Conservation (phyloP, 73 alveolate genomes). For the Paramecium pentaurelia region DNA sequence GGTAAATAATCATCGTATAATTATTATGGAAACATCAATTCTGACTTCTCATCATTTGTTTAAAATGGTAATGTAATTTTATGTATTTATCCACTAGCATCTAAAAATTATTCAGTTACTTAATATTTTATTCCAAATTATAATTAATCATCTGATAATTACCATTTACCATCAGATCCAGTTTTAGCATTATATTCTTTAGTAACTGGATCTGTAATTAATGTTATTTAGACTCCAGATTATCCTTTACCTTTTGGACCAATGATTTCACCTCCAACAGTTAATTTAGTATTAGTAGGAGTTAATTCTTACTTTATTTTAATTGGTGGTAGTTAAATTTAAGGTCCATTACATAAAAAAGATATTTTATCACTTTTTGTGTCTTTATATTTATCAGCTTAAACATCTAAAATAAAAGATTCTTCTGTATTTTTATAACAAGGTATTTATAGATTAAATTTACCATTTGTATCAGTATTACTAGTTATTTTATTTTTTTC, state of each 20-base stretch:
- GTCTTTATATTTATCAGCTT: not conserved
- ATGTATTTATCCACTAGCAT: not conserved
- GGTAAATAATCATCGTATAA: not conserved
- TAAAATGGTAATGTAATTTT: not conserved
- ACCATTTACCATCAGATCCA: constrained; percentile 7
- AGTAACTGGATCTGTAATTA: not conserved
- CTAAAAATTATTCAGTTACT: not conserved
- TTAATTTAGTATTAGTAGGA: not conserved
- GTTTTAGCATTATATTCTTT: not conserved
- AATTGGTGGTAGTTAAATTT: not conserved
- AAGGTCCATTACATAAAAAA: not conserved
- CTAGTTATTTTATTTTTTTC: not conserved
- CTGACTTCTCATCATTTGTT: not conserved
- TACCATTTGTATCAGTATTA: not conserved
- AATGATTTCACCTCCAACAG: not conserved
- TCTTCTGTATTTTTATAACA: not conserved
- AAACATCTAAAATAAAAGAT: not conserved
- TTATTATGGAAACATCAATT: not conserved
- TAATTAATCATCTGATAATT: not conserved
- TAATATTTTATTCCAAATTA: not conserved
- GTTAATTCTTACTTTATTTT: not conserved
- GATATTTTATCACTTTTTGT: not conserved
- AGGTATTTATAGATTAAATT: not conserved
- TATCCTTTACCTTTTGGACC: constrained; percentile 28
- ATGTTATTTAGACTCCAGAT: not conserved